Evolutionary conservation across 2,329 filamentous ascomycete genomes (phyloP).

Genomic region (Penicillium sp.): DNA sequence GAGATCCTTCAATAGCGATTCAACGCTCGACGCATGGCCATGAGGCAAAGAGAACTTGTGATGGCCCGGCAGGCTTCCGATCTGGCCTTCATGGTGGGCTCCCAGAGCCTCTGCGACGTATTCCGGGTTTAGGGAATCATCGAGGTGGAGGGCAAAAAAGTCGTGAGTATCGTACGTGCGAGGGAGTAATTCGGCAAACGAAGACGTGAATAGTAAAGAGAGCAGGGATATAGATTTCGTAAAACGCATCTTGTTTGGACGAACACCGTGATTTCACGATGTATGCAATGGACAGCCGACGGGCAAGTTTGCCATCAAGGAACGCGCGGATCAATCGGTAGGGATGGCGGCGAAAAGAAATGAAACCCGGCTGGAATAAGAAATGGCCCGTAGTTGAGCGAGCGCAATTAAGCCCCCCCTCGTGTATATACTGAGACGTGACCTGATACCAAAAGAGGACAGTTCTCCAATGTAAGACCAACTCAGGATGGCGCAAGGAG

Average conservation of each 20-base stretch:
- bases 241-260: conserved; percentile 21
- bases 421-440: neutral
- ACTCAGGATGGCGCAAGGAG: neutral
- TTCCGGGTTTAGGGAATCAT: conserved; percentile 61
- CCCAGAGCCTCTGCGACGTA: conserved; percentile 67
- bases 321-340: neutral
- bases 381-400: neutral
- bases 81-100: conserved; percentile 72
- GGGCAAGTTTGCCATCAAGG: conserved; percentile 3
- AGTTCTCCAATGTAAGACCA: too few species aligned
- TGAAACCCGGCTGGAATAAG: neutral
- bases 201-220: conserved; percentile 40
- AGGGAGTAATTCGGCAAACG: conserved; percentile 47
- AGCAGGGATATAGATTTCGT: conserved; percentile 22
- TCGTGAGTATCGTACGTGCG: conserved; percentile 78
- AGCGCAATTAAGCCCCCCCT: neutral
- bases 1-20: conserved; percentile 50
- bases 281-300: neutral
- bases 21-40: conserved; percentile 52
- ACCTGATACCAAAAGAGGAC: neutral
- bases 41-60: conserved; percentile 75
- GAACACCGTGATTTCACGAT: conserved; percentile 14
- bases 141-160: conserved; percentile 89
- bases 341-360: neutral
- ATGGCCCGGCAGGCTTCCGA: conserved; percentile 75